Evolutionary conservation across 2,329 filamentous ascomycete genomes (phyloP).

Genomic region (Balansia obtecta): DNA sequence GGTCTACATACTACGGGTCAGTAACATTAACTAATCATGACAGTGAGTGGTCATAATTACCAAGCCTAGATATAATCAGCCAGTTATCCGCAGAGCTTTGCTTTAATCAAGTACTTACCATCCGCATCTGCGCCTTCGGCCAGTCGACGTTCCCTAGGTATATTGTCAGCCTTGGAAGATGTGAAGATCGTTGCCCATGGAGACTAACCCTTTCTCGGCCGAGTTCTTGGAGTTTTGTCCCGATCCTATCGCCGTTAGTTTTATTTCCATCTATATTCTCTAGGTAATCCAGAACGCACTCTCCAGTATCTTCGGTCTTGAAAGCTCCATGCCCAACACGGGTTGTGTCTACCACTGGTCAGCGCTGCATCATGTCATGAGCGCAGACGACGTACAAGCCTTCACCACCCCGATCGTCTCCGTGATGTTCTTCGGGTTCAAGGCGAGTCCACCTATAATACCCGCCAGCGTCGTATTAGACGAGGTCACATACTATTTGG

Average conservation of each 20-base stretch:
- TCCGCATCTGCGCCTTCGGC: constrained; percentile 46
- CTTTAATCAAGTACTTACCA: constrained; percentile 23
- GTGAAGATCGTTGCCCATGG: constrained; percentile 7
- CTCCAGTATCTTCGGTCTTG: constrained; percentile 45
- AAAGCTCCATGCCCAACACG: constrained; percentile 51
- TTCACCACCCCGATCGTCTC: constrained; percentile 55
- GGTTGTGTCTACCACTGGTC: constrained; percentile 40
- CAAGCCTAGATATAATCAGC: constrained; percentile 16
- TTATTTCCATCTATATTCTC: constrained; percentile 11
- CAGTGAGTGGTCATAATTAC: constrained; percentile 19
- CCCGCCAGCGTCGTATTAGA: constrained; percentile 21
- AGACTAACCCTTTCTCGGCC: constrained; percentile 28
- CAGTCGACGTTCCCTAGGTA: constrained; percentile 33
- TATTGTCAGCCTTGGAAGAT: constrained; percentile 13
- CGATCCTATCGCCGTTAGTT: constrained; percentile 17
- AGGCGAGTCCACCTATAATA: constrained; percentile 48
- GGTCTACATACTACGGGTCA: constrained; percentile 27
- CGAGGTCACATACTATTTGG: constrained; percentile 3
- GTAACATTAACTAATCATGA: not conserved
- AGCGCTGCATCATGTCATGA: constrained; percentile 9
- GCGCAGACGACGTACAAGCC: constrained; percentile 33
- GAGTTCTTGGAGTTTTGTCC: constrained; percentile 34
- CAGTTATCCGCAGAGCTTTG: constrained; percentile 2
- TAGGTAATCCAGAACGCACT: constrained; percentile 15
- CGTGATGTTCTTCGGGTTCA: constrained; percentile 48